Evolutionary conservation across 768 basidiomycete species (phyloP).

Genomic region (Leccinum sublutescens): DNA sequence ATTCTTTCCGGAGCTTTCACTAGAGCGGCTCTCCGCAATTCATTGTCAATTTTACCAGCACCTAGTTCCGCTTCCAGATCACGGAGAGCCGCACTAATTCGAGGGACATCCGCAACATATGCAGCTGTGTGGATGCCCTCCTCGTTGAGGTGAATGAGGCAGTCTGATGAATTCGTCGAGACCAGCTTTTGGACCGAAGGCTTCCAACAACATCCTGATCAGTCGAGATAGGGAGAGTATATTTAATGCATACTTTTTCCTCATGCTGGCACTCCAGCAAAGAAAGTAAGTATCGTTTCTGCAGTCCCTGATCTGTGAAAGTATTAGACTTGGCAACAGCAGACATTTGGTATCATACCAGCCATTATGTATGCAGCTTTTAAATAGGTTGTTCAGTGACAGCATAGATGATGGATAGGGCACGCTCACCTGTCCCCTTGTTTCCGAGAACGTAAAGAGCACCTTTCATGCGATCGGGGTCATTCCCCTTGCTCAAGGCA

Average conservation of each 20-base stretch:
- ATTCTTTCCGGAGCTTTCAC: slow-evolving; percentile 43
- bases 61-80: slow-evolving; percentile 54
- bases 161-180: slow-evolving; percentile 57
- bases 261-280: slow-evolving; percentile 79
- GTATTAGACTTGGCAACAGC: slow-evolving; percentile 11
- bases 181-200: slow-evolving; percentile 23
- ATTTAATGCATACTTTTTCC: slow-evolving; percentile 59
- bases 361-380: slow-evolving; percentile 67
- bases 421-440: slow-evolving; percentile 59
- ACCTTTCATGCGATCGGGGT: slow-evolving; percentile 95
- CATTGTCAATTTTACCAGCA: slow-evolving; percentile 38
- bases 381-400: slow-evolving; percentile 8
- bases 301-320: slow-evolving; percentile 51
- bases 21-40: slow-evolving; percentile 44
- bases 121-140: slow-evolving; percentile 64
- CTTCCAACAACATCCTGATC: slow-evolving; percentile 39
- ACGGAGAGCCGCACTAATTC: slow-evolving; percentile 46
- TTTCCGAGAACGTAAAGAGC: slow-evolving; percentile 80
- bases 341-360: slow-evolving; percentile 41
- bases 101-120: slow-evolving; percentile 48
- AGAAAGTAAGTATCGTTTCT: slow-evolving; percentile 56
- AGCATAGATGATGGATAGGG: neutral
- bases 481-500: slow-evolving; percentile 68
- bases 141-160: slow-evolving; percentile 56
- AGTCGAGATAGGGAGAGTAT: slow-evolving; percentile 38